These are phyloP conservation scores for Somion occarium DNA, from an alignment of 1,284 basidiomycete species.

Conservation along the genomic window DNA sequence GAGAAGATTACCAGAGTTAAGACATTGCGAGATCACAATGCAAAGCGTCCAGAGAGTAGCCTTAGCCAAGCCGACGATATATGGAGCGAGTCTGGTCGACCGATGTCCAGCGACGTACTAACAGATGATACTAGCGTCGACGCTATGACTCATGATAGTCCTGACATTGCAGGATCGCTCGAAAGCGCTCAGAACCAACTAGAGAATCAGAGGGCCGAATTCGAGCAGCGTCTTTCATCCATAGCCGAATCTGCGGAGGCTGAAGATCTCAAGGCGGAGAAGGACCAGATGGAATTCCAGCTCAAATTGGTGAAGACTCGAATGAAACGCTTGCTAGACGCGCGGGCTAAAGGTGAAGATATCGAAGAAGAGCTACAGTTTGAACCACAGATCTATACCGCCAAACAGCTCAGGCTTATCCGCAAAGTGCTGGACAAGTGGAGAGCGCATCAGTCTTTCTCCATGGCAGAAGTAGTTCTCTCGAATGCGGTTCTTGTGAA, in stretches of 20 bases:
- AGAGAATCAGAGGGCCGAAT: slow-evolving; percentile 41
- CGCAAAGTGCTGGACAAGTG: slow-evolving; percentile 80
- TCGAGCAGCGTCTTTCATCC: slow-evolving; percentile 66
- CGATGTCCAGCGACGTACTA: slow-evolving; percentile 64
- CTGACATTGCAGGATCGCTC: slow-evolving; percentile 57
- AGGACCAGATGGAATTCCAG: slow-evolving; percentile 88
- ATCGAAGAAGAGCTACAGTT: slow-evolving; percentile 58
- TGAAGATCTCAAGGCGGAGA: slow-evolving; percentile 83
- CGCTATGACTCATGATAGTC: slow-evolving; percentile 61
- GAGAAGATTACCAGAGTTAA: slow-evolving; percentile 92
- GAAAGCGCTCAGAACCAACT: slow-evolving; percentile 70
- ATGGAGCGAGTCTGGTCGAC: slow-evolving; percentile 79
- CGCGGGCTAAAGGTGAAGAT: slow-evolving; percentile 71
- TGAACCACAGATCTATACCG: slow-evolving; percentile 78
- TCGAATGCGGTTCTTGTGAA: slow-evolving; percentile 85
- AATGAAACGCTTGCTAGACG: slow-evolving; percentile 78
- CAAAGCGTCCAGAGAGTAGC: slow-evolving; percentile 79
- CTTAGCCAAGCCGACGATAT: slow-evolving; percentile 80
- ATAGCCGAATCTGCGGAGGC: slow-evolving; percentile 70
- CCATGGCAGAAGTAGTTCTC: slow-evolving; percentile 89
- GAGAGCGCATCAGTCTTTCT: slow-evolving; percentile 79
- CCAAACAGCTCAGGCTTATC: slow-evolving; percentile 76
- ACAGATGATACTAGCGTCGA: slow-evolving; percentile 86
- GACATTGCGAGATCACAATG: slow-evolving; percentile 75
- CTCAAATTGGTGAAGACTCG: slow-evolving; percentile 76